A percentile compares a stretch with the other conserved stretches of the same genome.
phyloP scores from a whole-genome alignment of 1,284 basidiomycete species.

The Fomes fomentarius region DNA sequence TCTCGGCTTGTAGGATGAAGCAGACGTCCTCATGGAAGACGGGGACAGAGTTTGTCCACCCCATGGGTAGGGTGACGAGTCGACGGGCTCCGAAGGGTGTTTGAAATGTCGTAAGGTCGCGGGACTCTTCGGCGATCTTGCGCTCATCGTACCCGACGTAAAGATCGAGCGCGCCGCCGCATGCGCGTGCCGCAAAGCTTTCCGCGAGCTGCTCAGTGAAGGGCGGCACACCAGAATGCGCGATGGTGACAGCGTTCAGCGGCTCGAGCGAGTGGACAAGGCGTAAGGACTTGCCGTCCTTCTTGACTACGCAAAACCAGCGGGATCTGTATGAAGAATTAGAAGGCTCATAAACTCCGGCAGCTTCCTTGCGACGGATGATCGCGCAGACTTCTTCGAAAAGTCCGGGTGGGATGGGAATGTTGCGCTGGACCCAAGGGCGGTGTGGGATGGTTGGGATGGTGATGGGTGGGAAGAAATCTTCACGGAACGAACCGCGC shows the following conservation, averaged over 20 bases:
- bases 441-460: slow-evolving; percentile 38
- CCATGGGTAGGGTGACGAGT: slow-evolving; percentile 39
- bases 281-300: slow-evolving; percentile 37
- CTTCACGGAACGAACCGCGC: slow-evolving; percentile 35
- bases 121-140: slow-evolving; percentile 26
- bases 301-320: slow-evolving; percentile 46
- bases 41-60: slow-evolving; percentile 43
- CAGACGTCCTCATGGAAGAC: slow-evolving; percentile 41
- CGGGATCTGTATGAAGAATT: slow-evolving; percentile 40
- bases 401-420: slow-evolving; percentile 42
- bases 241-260: slow-evolving; percentile 38
- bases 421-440: slow-evolving; percentile 41
- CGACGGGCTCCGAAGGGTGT: slow-evolving; percentile 26
- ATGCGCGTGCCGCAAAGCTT: slow-evolving; percentile 19
- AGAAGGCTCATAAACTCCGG: slow-evolving; percentile 40
- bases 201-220: slow-evolving; percentile 35
- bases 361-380: slow-evolving; percentile 35
- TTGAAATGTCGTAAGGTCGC: slow-evolving; percentile 32
- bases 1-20: slow-evolving; percentile 39
- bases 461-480: slow-evolving; percentile 39
- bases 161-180: slow-evolving; percentile 31
- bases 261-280: slow-evolving; percentile 38
- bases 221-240: slow-evolving; percentile 32
- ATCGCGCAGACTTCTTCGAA: slow-evolving; percentile 36
- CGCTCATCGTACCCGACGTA: slow-evolving; percentile 30